phyloP scores from a whole-genome alignment of 1,284 basidiomycete genomes.

The Tremellales sp. region DNA sequence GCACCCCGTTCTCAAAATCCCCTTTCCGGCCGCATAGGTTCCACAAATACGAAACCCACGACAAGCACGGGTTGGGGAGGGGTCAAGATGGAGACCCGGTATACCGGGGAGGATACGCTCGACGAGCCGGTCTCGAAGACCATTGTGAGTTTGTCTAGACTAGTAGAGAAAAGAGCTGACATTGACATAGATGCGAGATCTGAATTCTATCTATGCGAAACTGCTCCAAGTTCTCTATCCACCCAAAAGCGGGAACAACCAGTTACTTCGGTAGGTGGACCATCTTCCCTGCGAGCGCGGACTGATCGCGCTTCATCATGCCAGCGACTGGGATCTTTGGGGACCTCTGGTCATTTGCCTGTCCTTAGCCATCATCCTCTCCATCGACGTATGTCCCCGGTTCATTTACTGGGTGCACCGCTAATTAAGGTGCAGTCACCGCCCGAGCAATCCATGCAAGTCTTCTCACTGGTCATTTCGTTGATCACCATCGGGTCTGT shows the following conservation, averaged over 20 bases:
- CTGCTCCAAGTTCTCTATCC: slow-evolving; percentile 89
- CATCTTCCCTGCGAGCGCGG: neutral
- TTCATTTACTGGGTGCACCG: neutral
- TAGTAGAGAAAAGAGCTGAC: neutral
- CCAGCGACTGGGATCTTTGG: slow-evolving; percentile 94
- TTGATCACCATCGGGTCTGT: slow-evolving; percentile 85
- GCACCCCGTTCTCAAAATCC: slow-evolving; percentile 4
- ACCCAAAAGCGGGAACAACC: slow-evolving; percentile 64
- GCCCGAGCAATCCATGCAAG: slow-evolving; percentile 70
- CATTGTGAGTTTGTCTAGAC: slow-evolving; percentile 60
- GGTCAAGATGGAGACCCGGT: slow-evolving; percentile 80
- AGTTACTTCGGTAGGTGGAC: slow-evolving; percentile 63
- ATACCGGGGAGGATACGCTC: slow-evolving; percentile 75
- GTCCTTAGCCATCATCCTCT: slow-evolving; percentile 77
- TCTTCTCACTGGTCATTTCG: slow-evolving; percentile 88
- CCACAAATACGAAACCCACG: slow-evolving; percentile 45
- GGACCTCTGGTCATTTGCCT: slow-evolving; percentile 85
- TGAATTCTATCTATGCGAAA: slow-evolving; percentile 84
- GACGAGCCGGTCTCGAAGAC: slow-evolving; percentile 86
- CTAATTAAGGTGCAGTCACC: slow-evolving; percentile 62
- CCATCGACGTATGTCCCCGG: slow-evolving; percentile 65
- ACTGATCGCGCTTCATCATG: slow-evolving; percentile 12
- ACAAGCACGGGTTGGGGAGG: slow-evolving; percentile 55
- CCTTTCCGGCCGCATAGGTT: slow-evolving; percentile 71
- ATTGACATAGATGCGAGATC: slow-evolving; percentile 67